Conservation (phyloP, 1,284 basidiomycete species). For the Cryptococcus hybrid region DNA sequence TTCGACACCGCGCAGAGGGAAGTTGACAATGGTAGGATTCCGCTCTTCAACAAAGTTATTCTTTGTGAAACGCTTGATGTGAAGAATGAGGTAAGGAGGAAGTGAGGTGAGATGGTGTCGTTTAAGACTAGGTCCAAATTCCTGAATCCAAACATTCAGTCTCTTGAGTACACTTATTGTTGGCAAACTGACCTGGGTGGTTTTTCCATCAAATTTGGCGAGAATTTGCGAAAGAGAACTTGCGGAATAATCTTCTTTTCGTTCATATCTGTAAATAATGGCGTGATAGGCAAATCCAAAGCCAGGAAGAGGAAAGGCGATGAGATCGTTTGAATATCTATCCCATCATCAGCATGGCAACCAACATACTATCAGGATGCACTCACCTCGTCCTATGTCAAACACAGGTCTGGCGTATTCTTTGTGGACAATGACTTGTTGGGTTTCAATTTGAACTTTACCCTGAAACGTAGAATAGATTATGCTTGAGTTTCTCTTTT, state of each 20-base stretch:
- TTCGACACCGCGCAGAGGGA: constrained; percentile 88
- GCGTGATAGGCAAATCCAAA: constrained; percentile 92
- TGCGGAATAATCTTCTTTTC: constrained; percentile 99
- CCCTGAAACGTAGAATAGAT: constrained; percentile 95
- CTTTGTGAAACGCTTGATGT: constrained; percentile 98
- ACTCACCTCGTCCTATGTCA: constrained; percentile 82
- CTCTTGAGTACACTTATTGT: neutral
- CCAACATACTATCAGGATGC: neutral
- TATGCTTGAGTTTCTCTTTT: constrained; percentile 84
- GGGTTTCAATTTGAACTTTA: constrained; percentile 86
- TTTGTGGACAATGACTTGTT: constrained; percentile 80
- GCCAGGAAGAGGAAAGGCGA: constrained; percentile 95
- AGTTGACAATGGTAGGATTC: constrained; percentile 98
- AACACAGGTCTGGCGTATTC: constrained; percentile 80
- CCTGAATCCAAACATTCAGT: constrained; percentile 52
- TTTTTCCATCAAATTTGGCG: constrained; percentile 92
- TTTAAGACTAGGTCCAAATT: constrained; percentile 78
- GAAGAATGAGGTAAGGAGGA: constrained; percentile 89
- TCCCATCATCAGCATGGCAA: neutral
- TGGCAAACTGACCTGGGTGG: constrained; percentile 65
- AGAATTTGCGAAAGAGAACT: constrained; percentile 85
- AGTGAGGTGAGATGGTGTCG: constrained; percentile 84
- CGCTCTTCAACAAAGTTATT: constrained; percentile 98
- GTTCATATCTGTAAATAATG: constrained; percentile 89
- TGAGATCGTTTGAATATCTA: constrained; percentile 79